Evolutionary conservation across 1,284 basidiomycete species (phyloP).

Genomic region (Trametes versicolor): DNA sequence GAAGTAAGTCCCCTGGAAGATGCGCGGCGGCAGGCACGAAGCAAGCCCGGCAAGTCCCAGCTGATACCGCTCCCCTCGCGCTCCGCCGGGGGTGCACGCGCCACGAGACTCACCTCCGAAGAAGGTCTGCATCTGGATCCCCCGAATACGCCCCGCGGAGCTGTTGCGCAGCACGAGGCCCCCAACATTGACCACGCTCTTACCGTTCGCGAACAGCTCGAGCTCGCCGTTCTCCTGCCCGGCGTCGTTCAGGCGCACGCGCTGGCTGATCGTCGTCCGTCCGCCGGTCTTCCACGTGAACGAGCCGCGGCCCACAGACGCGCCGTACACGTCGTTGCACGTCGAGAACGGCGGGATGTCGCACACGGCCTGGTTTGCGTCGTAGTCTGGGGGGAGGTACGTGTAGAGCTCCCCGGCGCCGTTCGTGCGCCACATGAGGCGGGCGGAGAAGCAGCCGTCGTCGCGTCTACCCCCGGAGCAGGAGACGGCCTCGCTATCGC

Average conservation of each 20-base stretch:
- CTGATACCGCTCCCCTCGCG: constrained; percentile 11
- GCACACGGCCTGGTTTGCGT: constrained; percentile 66
- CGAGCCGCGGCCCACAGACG: constrained; percentile 77
- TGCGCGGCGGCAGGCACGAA: constrained; percentile 7
- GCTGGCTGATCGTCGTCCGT: constrained; percentile 72
- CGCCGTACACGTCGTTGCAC: constrained; percentile 73
- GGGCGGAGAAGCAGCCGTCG: constrained; percentile 60
- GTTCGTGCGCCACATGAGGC: constrained; percentile 64
- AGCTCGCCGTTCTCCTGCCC: constrained; percentile 64
- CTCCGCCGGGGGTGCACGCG: constrained; percentile 5
- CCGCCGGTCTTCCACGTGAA: constrained; percentile 68
- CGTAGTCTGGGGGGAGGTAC: constrained; percentile 67
- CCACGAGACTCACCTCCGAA: constrained; percentile 59
- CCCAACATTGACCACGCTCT: constrained; percentile 61
- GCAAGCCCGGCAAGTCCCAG: constrained; percentile 4
- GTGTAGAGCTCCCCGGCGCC: constrained; percentile 70
- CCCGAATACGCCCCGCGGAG: constrained; percentile 57
- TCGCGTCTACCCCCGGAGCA: constrained; percentile 64
- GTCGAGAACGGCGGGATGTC: constrained; percentile 58
- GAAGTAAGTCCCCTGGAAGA: not conserved
- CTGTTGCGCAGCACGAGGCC: constrained; percentile 62
- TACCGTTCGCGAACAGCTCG: constrained; percentile 66
- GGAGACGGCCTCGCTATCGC: constrained; percentile 49
- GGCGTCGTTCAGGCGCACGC: constrained; percentile 72
- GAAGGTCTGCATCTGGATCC: constrained; percentile 76